These are phyloP conservation scores for Plasmodium fragile DNA, from an alignment of 169 alveolate genomes.

Conservation along the genomic window DNA sequence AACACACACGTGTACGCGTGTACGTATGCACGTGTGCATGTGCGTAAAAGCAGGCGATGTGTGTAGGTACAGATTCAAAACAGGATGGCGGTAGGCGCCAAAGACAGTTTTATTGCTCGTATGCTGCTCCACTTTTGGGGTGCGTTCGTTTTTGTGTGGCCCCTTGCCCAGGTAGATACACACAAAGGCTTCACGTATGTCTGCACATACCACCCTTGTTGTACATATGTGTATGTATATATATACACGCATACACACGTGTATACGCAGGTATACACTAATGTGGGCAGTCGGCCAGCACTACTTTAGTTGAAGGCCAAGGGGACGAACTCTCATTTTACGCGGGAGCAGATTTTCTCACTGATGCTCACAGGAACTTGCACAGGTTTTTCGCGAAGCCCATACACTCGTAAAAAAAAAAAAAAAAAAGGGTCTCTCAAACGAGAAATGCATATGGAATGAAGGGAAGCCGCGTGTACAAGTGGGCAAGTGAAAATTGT, in stretches of 20 bases:
- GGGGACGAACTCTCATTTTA: background rate
- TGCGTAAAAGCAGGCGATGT: too few relatives aligned
- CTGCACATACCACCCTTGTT: background rate
- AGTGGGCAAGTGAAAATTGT: background rate
- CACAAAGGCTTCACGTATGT: background rate
- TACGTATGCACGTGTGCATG: background rate
- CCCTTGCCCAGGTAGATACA: background rate
- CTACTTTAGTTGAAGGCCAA: background rate
- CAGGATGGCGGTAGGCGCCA: background rate
- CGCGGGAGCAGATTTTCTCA: background rate
- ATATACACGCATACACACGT: slow-evolving; percentile 5
- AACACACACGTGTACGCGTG: background rate
- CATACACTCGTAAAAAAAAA: background rate
- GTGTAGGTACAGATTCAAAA: background rate
- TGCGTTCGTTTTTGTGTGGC: background rate
- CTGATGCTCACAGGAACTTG: background rate
- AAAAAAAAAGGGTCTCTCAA: background rate
- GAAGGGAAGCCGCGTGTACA: background rate
- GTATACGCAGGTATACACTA: background rate
- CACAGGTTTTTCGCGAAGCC: background rate
- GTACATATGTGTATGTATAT: background rate
- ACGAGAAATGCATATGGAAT: background rate
- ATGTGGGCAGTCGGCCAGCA: background rate
- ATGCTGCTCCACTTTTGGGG: background rate
- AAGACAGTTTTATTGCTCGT: background rate